phyloP scores from a whole-genome alignment of 345 rosid genomes.

The Gossypioides kirkii region DNA sequence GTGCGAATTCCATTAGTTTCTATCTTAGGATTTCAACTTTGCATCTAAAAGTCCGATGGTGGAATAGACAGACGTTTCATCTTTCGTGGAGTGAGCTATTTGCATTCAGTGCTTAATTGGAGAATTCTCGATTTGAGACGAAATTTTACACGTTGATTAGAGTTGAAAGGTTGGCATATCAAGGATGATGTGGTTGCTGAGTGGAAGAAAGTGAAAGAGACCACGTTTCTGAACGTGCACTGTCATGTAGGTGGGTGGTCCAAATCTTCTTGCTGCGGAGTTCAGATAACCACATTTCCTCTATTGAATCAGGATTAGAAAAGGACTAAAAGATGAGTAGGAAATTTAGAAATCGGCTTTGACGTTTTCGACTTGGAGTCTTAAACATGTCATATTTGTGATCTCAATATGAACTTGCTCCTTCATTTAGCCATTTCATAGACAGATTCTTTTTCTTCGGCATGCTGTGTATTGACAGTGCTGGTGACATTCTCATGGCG shows the following conservation, averaged over 20 bases:
- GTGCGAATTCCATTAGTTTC: slow-evolving; percentile 25
- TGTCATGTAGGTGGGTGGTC: slow-evolving; percentile 83
- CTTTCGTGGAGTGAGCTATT: neutral
- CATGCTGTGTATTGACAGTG: neutral
- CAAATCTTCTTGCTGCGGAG: slow-evolving; percentile 72
- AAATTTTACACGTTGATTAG: too few relatives aligned
- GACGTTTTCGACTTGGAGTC: neutral
- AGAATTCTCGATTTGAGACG: too few relatives aligned
- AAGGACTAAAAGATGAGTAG: neutral
- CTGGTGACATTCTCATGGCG: neutral
- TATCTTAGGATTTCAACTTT: neutral
- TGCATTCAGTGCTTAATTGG: neutral
- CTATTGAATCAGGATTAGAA: neutral
- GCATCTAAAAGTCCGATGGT: neutral
- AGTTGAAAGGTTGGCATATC: slow-evolving; percentile 81
- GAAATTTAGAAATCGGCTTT: neutral
- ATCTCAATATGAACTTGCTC: neutral
- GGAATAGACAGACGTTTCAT: neutral
- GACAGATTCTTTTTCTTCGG: too few relatives aligned
- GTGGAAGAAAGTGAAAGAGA: slow-evolving; percentile 71
- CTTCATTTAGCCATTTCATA: neutral
- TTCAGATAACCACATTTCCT: slow-evolving; percentile 64
- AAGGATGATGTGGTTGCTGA: slow-evolving; percentile 90
- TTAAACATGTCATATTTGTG: neutral
- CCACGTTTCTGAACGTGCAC: slow-evolving; percentile 60